Evolutionary conservation across 257 asterid genomes (phyloP), one percentile per base, ranked within the genome.

Genomic region (Asclepias syriaca): DNA sequence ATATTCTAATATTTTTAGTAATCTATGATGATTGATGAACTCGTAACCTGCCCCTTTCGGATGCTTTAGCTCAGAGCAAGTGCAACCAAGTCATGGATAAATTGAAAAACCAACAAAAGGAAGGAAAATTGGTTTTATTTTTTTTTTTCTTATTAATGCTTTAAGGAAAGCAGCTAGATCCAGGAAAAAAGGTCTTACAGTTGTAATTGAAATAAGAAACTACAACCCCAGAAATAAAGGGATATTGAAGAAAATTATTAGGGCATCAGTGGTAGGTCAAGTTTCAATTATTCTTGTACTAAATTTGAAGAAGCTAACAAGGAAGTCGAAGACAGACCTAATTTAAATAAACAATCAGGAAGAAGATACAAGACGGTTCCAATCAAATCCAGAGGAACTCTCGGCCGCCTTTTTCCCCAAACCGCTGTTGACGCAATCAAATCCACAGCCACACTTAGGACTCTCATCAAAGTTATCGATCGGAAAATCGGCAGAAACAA

Each of bases 361-460:
- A 27, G 71, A 56, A 21, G 67, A 79, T 27, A 79, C 69, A 6
- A 75, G 70, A 58, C 72, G 75, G 65, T 70, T 80, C 74, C 53
- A n/a, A 59, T 73, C 53, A 51, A 69, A n/a, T 73, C 51, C 70
- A 19, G 51, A 7, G 21, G 56, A 22, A 21, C 21, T 50, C 27
- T 43, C 39, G 39, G 39, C 48, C 48, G 48, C 48, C 48, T 18
- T 54, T 21, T 27, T 61, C 27, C 12, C 43, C 21, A 11, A n/a
- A 22, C 9, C 72, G 65, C 66, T 65, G 71, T 70, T 65, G 68
- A 8, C 73, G 72, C 88, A 84, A n/a, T 87, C 90, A 61, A 85
- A 90, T 46, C 96, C 97, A 71, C 92, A 89, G 0, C 97, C 98
- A 53, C 98, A 93, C 74, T 80, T 88, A 43, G 97, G 98, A 16